These are phyloP conservation scores for Volvox carteri DNA, from an alignment of 163 green algal genomes.

Conservation along the genomic window DNA sequence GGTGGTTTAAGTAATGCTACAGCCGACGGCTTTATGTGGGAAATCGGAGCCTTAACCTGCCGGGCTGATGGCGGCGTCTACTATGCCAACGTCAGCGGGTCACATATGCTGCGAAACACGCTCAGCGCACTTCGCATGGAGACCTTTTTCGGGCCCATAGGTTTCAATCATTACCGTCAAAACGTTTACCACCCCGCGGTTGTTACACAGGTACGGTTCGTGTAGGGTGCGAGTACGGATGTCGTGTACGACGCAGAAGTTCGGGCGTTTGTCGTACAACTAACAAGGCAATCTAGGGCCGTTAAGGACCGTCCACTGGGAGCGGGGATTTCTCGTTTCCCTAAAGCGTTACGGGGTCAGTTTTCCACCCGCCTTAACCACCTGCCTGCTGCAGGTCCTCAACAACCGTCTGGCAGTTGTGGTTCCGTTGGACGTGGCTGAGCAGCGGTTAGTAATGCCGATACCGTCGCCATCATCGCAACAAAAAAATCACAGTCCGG, in stretches of 20 bases:
- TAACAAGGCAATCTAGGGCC: no score
- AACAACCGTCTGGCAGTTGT: not conserved
- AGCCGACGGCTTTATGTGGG: slow-evolving; percentile 39
- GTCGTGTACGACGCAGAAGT: no score
- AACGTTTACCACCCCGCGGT: slow-evolving; percentile 33
- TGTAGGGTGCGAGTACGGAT: no score
- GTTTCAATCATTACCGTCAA: slow-evolving; percentile 43
- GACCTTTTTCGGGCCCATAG: slow-evolving; percentile 49
- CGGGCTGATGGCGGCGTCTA: not conserved
- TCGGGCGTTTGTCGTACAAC: no score
- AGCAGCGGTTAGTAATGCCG: slow-evolving; percentile 28
- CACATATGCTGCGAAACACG: slow-evolving; percentile 48
- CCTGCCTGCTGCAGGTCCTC: no score
- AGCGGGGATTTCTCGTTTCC: no score
- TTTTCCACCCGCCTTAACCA: no score
- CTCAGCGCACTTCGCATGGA: slow-evolving; percentile 21
- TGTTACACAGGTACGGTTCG: slow-evolving; percentile 39
- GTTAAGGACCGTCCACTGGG: no score
- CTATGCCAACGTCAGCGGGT: not conserved
- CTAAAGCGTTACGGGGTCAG: no score
- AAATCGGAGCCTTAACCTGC: no score
- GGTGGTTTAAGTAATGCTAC: not conserved
- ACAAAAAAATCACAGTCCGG: no score
- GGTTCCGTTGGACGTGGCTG: slow-evolving; percentile 53
- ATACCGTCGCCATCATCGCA: no score